Evolutionary conservation across 1,139 yeast species (phyloP).

Genomic region (Scheffersomyces illinoinensis): DNA sequence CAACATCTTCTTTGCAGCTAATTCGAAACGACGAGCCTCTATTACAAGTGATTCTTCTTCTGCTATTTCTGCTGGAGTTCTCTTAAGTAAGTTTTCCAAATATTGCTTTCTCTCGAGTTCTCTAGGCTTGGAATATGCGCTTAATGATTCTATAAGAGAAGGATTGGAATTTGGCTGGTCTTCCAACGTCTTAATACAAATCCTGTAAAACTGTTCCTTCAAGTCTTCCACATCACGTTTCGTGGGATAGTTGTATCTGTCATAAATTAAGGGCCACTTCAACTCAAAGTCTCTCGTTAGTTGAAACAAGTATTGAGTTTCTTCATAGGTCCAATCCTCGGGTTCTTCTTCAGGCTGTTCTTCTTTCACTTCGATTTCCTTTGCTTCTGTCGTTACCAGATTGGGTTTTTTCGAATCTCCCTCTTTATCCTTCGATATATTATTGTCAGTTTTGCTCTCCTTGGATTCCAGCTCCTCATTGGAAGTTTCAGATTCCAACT

Average conservation of each 20-base stretch:
- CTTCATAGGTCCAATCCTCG: slow-evolving; percentile 69
- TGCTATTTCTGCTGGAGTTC: slow-evolving; percentile 96
- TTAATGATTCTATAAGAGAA: slow-evolving; percentile 48
- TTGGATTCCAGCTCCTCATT: background rate
- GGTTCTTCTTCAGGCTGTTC: slow-evolving; percentile 5
- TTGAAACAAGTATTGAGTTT: slow-evolving; percentile 74
- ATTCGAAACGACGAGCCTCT: slow-evolving; percentile 89
- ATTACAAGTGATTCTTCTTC: slow-evolving; percentile 94
- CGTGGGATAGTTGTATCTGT: slow-evolving; percentile 56
- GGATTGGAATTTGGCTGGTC: slow-evolving; percentile 52
- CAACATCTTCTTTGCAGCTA: slow-evolving; percentile 88
- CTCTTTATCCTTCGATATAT: slow-evolving; percentile 1
- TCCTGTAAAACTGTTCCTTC: slow-evolving; percentile 73
- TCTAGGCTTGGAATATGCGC: slow-evolving; percentile 60
- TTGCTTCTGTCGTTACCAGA: background rate
- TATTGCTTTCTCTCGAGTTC: slow-evolving; percentile 83
- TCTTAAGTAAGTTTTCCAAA: slow-evolving; percentile 67
- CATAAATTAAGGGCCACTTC: slow-evolving; percentile 84
- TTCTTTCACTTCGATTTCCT: slow-evolving; percentile 6
- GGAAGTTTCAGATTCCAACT: background rate
- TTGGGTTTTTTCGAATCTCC: slow-evolving; percentile 1
- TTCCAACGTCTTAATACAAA: slow-evolving; percentile 37
- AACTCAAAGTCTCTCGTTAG: slow-evolving; percentile 74
- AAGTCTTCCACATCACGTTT: slow-evolving; percentile 68
- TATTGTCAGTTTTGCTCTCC: background rate